A percentile compares a stretch with the other conserved stretches of the same genome.
phyloP scores from a whole-genome alignment of 2,329 filamentous ascomycete species.

The Pezizomycotina sp. region DNA sequence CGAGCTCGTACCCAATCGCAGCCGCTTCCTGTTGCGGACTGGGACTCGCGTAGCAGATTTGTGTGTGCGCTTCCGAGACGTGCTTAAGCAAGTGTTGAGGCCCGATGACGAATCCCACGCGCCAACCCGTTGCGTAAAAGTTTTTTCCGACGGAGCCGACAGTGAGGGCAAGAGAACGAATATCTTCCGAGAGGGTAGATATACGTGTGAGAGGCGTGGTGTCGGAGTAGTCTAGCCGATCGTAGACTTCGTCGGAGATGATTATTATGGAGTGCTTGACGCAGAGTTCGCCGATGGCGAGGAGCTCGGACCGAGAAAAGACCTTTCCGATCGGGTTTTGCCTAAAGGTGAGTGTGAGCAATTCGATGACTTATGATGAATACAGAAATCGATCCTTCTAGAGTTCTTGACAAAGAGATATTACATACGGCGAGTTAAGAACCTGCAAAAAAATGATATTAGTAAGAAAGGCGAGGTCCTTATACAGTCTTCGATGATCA shows the following conservation, averaged over 20 bases:
- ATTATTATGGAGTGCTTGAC: conserved; percentile 10
- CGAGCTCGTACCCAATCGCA: conserved; percentile 30
- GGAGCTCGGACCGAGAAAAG: conserved; percentile 7
- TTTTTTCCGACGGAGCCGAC: conserved; percentile 39
- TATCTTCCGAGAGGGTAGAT: conserved; percentile 35
- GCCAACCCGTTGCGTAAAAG: conserved; percentile 39
- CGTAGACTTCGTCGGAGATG: conserved; percentile 31
- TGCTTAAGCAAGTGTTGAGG: conserved; percentile 39
- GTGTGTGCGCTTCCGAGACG: conserved; percentile 37
- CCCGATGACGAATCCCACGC: conserved; percentile 39
- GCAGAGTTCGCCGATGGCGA: conserved; percentile 8
- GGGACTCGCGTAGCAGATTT: conserved; percentile 38
- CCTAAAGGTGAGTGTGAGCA: conserved; percentile 5
- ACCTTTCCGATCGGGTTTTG: conserved; percentile 18
- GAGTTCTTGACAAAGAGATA: too few species aligned
- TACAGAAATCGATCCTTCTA: too few species aligned
- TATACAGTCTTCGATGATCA: too few species aligned
- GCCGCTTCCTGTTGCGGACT: conserved; percentile 32
- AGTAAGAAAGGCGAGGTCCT: too few species aligned
- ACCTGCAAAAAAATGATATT: too few species aligned
- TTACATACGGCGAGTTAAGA: conserved; percentile 36
- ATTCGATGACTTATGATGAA: too few species aligned
- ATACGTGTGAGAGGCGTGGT: conserved; percentile 36
- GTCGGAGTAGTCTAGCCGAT: conserved; percentile 38
- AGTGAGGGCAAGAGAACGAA: conserved; percentile 35